These are phyloP conservation scores for Pythium utonaiense DNA, from an alignment of 352 stramenopile species.

Conservation along the genomic window DNA sequence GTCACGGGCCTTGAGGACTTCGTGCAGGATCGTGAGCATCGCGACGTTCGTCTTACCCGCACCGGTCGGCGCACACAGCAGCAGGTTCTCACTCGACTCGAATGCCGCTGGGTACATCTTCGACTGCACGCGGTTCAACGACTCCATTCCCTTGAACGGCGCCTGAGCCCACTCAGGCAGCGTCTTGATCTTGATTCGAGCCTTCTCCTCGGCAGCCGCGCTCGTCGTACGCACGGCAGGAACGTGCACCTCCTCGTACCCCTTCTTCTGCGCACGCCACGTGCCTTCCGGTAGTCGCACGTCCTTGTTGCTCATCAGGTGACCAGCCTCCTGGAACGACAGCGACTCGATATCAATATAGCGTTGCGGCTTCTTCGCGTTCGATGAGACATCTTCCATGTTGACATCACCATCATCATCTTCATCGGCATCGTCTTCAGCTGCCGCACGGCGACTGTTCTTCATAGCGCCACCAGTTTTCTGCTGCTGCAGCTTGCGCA, in stretches of 20 bases:
- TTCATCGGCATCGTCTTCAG: constrained; percentile 31
- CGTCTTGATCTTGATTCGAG: constrained; percentile 86
- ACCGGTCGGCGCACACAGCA: constrained; percentile 98
- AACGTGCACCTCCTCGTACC: constrained; percentile 98
- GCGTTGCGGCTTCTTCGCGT: constrained; percentile 60
- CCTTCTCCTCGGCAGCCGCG: constrained; percentile 66
- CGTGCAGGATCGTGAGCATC: constrained; percentile 98
- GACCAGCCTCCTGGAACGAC: constrained; percentile 93
- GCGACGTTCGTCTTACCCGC: constrained; percentile 99
- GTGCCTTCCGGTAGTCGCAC: constrained; percentile 95
- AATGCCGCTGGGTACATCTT: constrained; percentile 95
- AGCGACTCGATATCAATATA: constrained; percentile 96
- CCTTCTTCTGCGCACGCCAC: constrained; percentile 97
- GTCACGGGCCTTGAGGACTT: constrained; percentile 93
- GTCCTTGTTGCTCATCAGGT: constrained; percentile 98
- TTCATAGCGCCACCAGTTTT: constrained; percentile 18
- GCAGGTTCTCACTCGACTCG: constrained; percentile 94
- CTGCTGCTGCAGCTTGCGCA: constrained; percentile 74
- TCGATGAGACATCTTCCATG: constrained; percentile 40
- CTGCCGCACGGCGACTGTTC: constrained; percentile 22
- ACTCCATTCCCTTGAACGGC: constrained; percentile 97
- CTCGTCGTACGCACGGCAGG: constrained; percentile 91
- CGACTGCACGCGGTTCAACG: constrained; percentile 98
- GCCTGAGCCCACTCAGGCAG: constrained; percentile 95
- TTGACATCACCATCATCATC: constrained; percentile 49